phyloP scores from a whole-genome alignment of 495 filamentous ascomycete species.

The Neurospora discreta region DNA sequence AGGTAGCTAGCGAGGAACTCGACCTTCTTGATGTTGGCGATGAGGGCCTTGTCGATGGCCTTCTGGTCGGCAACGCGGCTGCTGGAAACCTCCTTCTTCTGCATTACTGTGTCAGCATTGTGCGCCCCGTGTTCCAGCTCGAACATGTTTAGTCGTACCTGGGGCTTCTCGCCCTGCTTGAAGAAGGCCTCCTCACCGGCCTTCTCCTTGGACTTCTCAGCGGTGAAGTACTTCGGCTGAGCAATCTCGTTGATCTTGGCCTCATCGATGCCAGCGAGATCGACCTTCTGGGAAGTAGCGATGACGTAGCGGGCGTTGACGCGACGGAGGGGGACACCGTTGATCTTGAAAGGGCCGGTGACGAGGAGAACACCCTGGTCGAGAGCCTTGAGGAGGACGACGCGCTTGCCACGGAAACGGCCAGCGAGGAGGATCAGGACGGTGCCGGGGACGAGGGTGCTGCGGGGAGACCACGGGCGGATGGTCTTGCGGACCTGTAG shows the following conservation, averaged over 20 bases:
- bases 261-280: slow-evolving; percentile 71
- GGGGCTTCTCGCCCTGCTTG: slow-evolving; percentile 90
- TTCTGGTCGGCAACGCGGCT: slow-evolving; percentile 94
- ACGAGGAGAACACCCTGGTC: slow-evolving; percentile 94
- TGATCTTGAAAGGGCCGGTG: slow-evolving; percentile 99
- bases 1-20: slow-evolving; percentile 82
- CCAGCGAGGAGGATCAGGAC: slow-evolving; percentile 97
- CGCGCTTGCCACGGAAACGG: slow-evolving; percentile 99
- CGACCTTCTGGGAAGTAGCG: slow-evolving; percentile 83
- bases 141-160: slow-evolving; percentile 53
- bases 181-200: slow-evolving; percentile 94
- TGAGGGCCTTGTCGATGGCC: slow-evolving; percentile 84
- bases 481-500: slow-evolving; percentile 85
- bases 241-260: slow-evolving; percentile 77
- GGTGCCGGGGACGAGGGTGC: slow-evolving; percentile 82
- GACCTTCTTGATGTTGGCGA: slow-evolving; percentile 92
- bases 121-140: not conserved
- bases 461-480: slow-evolving; percentile 71
- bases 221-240: slow-evolving; percentile 81
- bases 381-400: slow-evolving; percentile 95
- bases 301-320: slow-evolving; percentile 99
- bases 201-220: slow-evolving; percentile 87
- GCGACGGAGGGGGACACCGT: slow-evolving; percentile 94
- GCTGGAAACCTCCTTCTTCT: slow-evolving; percentile 93
- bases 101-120: slow-evolving; percentile 25